Base-by-base conservation (phyloP, 345 rosid genomes). In the Pistacia vera region DNA sequence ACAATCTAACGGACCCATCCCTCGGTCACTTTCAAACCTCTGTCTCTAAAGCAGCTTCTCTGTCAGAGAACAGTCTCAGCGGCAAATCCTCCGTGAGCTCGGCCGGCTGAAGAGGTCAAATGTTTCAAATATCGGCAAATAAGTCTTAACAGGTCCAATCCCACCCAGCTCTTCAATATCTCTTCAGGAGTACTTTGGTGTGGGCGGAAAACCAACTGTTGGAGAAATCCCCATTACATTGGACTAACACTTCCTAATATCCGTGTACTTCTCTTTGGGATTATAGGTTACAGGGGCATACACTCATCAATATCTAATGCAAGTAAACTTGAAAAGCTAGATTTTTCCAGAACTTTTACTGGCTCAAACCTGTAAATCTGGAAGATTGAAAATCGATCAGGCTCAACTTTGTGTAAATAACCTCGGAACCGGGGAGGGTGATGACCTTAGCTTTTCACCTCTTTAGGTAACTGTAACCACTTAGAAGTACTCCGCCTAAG, bases 1-100 rank as follows among this genome's bases (percentile, higher is more conserved):
- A 85, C 76, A 54, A 71, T 63, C 63, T 85, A 18, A 71, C 54
- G 85, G 88, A 4, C 10, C 57, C 8, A 77, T 84, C 63, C 87
- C 85, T 1, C 38, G 30, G 20, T 70, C 84, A 3, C 17, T 80
- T 3, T 68, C 60, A 0, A 85, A 85, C 28, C 76, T 8, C 76
- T 81, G 2, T 17, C 61, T 3, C 68, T 75, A 16, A 3, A 11
- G 0, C 2, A 77, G 13, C 49, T 12, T 60, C 49, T 63, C 60
- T 78, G 12, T 74, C 81, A 2, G 75, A 75, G 20, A 83, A 83
- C 76, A 56, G 64, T 28, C 73, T 83, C 18, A 67, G 81, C 1
- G 79, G 81, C 56, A 51, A 57, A 59, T 83, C 12, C 86, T 83
- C 0, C 4, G 14, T 20, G 79, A 65, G 30, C 68, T 83, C 4